Evolutionary conservation across 1,284 basidiomycete species (phyloP), one percentile per base, ranked within the genome.

Genomic region (Moesziomyces globuligerus): DNA sequence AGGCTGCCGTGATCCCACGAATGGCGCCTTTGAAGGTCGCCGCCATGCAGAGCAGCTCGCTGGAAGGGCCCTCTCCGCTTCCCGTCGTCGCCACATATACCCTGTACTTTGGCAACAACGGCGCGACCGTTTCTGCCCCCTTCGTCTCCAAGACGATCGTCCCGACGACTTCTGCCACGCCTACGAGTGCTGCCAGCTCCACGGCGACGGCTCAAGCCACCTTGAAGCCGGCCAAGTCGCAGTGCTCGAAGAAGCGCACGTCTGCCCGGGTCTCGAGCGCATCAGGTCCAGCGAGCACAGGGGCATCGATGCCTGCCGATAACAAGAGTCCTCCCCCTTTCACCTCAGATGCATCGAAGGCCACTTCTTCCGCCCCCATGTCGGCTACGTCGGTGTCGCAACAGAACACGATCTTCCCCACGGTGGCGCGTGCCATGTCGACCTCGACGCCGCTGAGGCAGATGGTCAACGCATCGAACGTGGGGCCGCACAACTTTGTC

Each of bases 51-150:
- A 36, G 20, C 13, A 25, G 25, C n/a, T 6, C 37, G 2, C 15
- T 20, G 37, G 20, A 28, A 4, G 7, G 32, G 7, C 54, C 54
- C 1, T 49, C 37, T 1, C 61, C 61, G 9, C 18, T 54, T 7
- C 47, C 61, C n/a, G n/a, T 65, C 23, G 47, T 53, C 3, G 48
- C 54, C 15, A 65, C 61, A 2, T 65, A 65, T 34, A 53, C 54
- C 21, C 47, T 65, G 28, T 65, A 49, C 21, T 65, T 65, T 20
- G 57, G 45, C 17, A 51, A 34, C 15, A 39, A 43, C 7, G 64
- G 52, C 1, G 52, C 64, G 1, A 60, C 64, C 1, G 32, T 26
- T 0, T 18, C 50, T 6, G 42, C 51, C 2, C 55, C 62, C 2
- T 11, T 39, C 4, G 25, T 34, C 1, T 58, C 47, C 11, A 36